phyloP scores from a whole-genome alignment of 1,284 basidiomycete genomes.

The Ceratobasidium sp. region DNA sequence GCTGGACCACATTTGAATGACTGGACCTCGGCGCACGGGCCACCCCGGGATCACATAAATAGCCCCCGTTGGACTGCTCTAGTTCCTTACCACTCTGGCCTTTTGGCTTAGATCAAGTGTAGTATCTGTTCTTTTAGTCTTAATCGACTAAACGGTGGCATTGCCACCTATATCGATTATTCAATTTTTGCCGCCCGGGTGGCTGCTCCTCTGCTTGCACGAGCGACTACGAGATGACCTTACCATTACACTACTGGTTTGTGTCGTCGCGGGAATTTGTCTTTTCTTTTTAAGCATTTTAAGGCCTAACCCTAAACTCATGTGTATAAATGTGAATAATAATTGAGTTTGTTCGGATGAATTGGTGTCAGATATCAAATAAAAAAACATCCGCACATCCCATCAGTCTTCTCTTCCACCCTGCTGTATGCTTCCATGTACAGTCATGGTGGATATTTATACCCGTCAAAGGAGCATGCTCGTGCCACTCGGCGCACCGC shows the following conservation, averaged over 20 bases:
- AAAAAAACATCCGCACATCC: too few relatives aligned
- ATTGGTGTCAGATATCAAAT: too few relatives aligned
- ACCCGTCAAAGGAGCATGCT: too few relatives aligned
- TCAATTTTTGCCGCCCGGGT: slow-evolving; percentile 46
- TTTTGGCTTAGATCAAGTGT: slow-evolving; percentile 98
- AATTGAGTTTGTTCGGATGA: neutral
- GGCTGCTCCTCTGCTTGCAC: slow-evolving; percentile 47
- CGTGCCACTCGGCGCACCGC: too few relatives aligned
- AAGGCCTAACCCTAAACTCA: slow-evolving; percentile 45
- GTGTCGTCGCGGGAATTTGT: slow-evolving; percentile 37
- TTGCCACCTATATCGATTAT: slow-evolving; percentile 45
- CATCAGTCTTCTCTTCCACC: too few relatives aligned
- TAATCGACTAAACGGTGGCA: slow-evolving; percentile 46
- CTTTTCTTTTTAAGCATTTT: slow-evolving; percentile 13
- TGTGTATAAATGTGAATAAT: neutral
- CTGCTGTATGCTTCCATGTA: too few relatives aligned
- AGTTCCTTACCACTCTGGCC: slow-evolving; percentile 81
- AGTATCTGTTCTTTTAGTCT: slow-evolving; percentile 87
- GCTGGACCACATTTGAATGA: neutral
- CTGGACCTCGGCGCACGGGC: slow-evolving; percentile 24
- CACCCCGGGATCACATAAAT: neutral
- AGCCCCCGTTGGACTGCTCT: neutral
- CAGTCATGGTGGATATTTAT: too few relatives aligned
- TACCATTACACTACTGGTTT: slow-evolving; percentile 34
- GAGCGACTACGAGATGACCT: slow-evolving; percentile 42